Evolutionary conservation across 805 yeast genomes (phyloP), one percentile per base, ranked within the genome.

Genomic region (Lachancea fermentati): DNA sequence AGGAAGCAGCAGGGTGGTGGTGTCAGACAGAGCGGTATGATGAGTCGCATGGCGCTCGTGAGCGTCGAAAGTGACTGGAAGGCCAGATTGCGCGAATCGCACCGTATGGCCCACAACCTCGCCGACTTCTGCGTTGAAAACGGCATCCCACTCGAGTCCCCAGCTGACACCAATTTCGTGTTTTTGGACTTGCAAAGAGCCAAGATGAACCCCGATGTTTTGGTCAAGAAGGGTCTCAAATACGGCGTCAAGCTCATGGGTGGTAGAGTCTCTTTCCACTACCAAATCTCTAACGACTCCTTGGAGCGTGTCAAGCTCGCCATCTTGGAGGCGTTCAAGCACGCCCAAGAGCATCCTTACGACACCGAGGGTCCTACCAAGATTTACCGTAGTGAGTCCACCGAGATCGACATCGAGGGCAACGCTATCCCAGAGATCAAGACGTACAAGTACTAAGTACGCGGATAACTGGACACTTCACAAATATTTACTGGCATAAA

Each of bases 1-100:
- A 82, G 85, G 51, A 89, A 89, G 56, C 96, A 89, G 66, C 76
- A 78, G 49, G 97, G 97, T 57, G 96, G 96, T 51, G 96, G 96
- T 48, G 78, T 89, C 36, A 74, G 97, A 59, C 97, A 89, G 66
- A 71, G 83, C 29, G 97, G 97, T 42, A 65, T 85, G 63, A 71
- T 89, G 53, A 69, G 91, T 4, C 71, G 76, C 40, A 88, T 89
- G 85, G 96, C 95, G 3, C 60, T 71, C n/a, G 69, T 72, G 37
- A 94, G 95, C 18, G 69, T 89, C 39, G 79, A 84, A 40, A 80
- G 81, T 48, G 84, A 83, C 55, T 79, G 84, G 67, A 67, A 76
- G 24, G 72, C 77, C 41, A 68, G 63, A 40, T 57, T 79, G 41
- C 45, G 53, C 31, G 53, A 60, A 30, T 69, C 81, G 17, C 84